A percentile compares a stretch with the other conserved stretches of the same genome.
phyloP scores from a whole-genome alignment of 2,329 filamentous ascomycete genomes.

The Alternaria triticimaculans region DNA sequence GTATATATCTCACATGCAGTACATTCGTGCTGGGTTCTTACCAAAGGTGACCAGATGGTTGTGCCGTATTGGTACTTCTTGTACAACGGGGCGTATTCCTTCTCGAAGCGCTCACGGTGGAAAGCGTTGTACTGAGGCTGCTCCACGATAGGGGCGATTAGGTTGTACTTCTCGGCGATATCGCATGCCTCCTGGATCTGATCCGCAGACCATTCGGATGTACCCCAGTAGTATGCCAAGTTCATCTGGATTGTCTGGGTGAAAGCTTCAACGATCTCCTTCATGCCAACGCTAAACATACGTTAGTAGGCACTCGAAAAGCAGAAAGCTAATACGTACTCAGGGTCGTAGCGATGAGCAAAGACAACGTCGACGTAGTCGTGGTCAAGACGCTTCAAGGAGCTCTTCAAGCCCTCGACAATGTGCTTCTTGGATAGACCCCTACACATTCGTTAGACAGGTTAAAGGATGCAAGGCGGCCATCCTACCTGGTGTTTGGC shows the following conservation, averaged over 20 bases:
- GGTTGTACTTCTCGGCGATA: constrained; percentile 67
- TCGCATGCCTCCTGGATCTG: constrained; percentile 67
- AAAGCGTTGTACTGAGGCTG: constrained; percentile 68
- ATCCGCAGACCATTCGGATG: constrained; percentile 64
- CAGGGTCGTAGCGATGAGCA: constrained; percentile 65
- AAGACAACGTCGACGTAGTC: constrained; percentile 72
- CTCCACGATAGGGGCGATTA: constrained; percentile 63
- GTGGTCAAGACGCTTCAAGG: constrained; percentile 64
- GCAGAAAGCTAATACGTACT: constrained; percentile 27
- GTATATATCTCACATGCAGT: neutral
- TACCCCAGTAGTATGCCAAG: constrained; percentile 62
- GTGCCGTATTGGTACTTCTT: constrained; percentile 65
- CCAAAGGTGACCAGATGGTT: constrained; percentile 63
- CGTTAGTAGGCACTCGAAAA: constrained; percentile 4
- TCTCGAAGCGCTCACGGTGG: constrained; percentile 66
- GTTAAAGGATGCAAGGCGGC: neutral
- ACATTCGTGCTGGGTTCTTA: neutral
- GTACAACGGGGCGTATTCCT: constrained; percentile 65
- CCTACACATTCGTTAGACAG: constrained; percentile 17
- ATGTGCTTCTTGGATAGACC: constrained; percentile 59
- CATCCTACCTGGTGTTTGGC: constrained; percentile 55
- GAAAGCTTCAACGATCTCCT: constrained; percentile 66
- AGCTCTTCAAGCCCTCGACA: constrained; percentile 65
- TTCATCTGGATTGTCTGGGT: constrained; percentile 61
- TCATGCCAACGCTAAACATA: constrained; percentile 60